A percentile compares a stretch with the other conserved stretches of the same genome.
phyloP scores from a whole-genome alignment of 305 asterid genomes.

The Fraxinus nigra region DNA sequence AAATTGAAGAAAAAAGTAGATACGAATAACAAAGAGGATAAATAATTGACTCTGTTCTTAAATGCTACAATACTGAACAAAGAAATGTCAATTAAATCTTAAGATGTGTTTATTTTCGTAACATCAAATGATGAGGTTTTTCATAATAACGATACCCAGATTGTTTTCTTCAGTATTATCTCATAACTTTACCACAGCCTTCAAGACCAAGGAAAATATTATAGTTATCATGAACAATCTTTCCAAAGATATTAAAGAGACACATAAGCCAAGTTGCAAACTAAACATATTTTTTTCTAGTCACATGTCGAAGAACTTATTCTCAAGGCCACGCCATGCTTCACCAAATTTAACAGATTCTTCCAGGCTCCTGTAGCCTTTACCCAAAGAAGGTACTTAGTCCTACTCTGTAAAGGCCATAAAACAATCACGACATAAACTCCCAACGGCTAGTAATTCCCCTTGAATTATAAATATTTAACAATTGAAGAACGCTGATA shows the following conservation, averaged over 20 bases:
- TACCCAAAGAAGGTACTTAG: background rate
- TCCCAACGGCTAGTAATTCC: background rate
- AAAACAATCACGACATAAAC: background rate
- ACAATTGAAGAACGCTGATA: background rate
- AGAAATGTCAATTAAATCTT: constrained; percentile 3
- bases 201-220: constrained; percentile 5
- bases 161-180: background rate
- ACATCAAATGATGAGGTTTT: background rate
- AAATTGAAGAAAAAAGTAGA: constrained; percentile 12
- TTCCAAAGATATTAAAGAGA: background rate
- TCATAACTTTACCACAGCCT: background rate
- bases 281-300: background rate
- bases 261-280: background rate
- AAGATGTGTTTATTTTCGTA: background rate
- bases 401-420: constrained; percentile 1
- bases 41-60: constrained; percentile 10
- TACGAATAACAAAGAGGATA: constrained; percentile 6
- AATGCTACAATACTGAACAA: background rate
- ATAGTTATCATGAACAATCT: constrained; percentile 6
- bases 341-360: constrained; percentile 13
- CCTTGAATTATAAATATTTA: constrained; percentile 6
- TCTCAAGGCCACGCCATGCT: background rate
- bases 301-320: background rate
- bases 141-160: background rate
- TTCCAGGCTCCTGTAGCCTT: constrained; percentile 2